phyloP scores from a whole-genome alignment of 2,329 filamentous ascomycete genomes.

The Xylaria sp. region DNA sequence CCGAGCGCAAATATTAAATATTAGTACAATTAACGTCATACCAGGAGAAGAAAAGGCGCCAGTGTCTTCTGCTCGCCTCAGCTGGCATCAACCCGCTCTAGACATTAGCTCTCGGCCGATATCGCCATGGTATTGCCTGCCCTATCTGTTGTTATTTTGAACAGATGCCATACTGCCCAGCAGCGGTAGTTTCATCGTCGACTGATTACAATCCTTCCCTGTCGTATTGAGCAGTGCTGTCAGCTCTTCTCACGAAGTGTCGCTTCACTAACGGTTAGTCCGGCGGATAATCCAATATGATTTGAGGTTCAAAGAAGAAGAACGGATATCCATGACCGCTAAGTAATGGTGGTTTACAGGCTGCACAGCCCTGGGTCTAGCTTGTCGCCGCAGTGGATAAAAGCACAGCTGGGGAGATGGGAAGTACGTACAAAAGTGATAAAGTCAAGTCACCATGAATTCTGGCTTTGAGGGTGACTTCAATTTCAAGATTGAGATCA shows the following conservation, averaged over 20 bases:
- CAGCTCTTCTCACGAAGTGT: slow-evolving; percentile 27
- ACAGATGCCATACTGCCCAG: neutral
- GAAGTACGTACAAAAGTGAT: slow-evolving; percentile 39
- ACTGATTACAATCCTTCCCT: neutral
- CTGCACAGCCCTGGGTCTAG: neutral
- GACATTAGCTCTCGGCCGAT: neutral
- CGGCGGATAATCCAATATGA: neutral
- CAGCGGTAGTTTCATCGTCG: neutral
- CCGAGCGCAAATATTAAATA: slow-evolving; percentile 10
- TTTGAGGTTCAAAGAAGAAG: neutral
- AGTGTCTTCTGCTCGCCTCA: neutral
- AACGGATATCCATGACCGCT: neutral
- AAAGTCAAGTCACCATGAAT: slow-evolving; percentile 84
- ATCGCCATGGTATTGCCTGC: neutral
- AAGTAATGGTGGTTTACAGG: neutral
- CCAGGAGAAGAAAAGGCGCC: neutral
- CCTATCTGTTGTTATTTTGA: neutral
- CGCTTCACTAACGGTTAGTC: slow-evolving; percentile 28
- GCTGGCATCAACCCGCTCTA: neutral
- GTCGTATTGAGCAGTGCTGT: neutral
- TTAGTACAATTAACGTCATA: neutral
- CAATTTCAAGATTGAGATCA: slow-evolving; percentile 84
- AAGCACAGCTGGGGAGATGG: slow-evolving; percentile 34
- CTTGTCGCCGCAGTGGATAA: neutral
- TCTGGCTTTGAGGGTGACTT: slow-evolving; percentile 86